phyloP scores from a whole-genome alignment of 257 asterid genomes.

The Salvia miltiorrhiza region DNA sequence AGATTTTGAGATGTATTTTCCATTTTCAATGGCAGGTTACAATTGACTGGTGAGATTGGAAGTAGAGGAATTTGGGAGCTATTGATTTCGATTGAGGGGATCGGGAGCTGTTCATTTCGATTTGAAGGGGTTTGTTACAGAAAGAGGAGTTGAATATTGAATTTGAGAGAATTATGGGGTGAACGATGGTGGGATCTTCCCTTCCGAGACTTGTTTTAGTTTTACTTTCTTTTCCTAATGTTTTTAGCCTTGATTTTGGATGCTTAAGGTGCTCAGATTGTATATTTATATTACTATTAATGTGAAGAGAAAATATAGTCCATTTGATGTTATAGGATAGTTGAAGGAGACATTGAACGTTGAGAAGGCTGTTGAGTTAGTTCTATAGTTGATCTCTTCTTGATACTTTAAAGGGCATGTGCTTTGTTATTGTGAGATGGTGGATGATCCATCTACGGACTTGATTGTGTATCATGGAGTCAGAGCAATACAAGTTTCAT shows the following conservation, averaged over 20 bases:
- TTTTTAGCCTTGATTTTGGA: not conserved
- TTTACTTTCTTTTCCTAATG: not conserved
- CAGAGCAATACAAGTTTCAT: conserved; percentile 61
- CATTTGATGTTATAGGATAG: not conserved
- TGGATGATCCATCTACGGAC: conserved; percentile 66
- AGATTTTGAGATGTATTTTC: too few relatives aligned
- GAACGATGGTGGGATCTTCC: too few relatives aligned
- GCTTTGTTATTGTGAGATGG: conserved; percentile 57
- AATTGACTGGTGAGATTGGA: conserved; percentile 10
- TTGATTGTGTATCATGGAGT: conserved; percentile 80
- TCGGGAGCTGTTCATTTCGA: not conserved
- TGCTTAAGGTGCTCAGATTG: not conserved
- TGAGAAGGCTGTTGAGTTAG: not conserved
- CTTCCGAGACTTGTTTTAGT: not conserved
- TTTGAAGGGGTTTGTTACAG: conserved; percentile 15
- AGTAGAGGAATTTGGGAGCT: not conserved
- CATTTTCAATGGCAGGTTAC: too few relatives aligned
- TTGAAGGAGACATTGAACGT: not conserved
- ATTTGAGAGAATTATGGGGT: conserved; percentile 6
- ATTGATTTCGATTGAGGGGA: conserved; percentile 11
- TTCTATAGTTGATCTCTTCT: not conserved
- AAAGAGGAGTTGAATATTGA: not conserved
- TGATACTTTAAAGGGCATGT: conserved; percentile 5
- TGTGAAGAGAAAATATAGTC: not conserved
- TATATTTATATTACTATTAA: not conserved